phyloP scores from a whole-genome alignment of 2,329 filamentous ascomycete genomes.

The Oidium heveae region DNA sequence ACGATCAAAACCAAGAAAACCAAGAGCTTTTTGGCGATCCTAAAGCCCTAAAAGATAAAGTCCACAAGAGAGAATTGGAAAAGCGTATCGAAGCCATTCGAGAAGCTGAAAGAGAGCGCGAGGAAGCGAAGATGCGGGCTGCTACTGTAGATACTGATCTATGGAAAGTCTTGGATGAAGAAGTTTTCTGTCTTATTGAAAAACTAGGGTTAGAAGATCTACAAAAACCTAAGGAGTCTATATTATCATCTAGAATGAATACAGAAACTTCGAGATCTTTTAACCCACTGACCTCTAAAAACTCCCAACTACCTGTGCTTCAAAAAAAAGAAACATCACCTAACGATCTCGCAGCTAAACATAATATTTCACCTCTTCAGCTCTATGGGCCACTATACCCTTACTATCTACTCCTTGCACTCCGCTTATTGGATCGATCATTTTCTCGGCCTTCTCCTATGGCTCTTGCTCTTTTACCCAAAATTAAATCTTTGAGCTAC shows the following conservation, averaged over 20 bases:
- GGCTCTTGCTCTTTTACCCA: constrained; percentile 34
- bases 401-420: constrained; percentile 29
- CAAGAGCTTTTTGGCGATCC: not conserved
- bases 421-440: constrained; percentile 28
- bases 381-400: constrained; percentile 40
- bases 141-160: constrained; percentile 36
- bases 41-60: not conserved
- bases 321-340: not conserved
- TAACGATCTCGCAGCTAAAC: not conserved
- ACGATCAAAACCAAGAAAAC: not conserved
- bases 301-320: not conserved
- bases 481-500: constrained; percentile 40
- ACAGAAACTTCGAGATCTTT: not conserved
- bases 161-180: constrained; percentile 38
- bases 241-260: not conserved
- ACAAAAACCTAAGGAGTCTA: not conserved
- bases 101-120: constrained; percentile 22
- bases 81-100: constrained; percentile 11
- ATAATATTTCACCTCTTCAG: constrained; percentile 17
- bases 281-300: not conserved
- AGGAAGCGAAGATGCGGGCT: constrained; percentile 26
- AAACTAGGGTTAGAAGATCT: constrained; percentile 25
- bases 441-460: constrained; percentile 34
- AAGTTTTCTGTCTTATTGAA: constrained; percentile 36
- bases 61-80: constrained; percentile 1